Conservation (phyloP, 2,329 filamentous ascomycete genomes). For the Chrysoporthe puriensis region DNA sequence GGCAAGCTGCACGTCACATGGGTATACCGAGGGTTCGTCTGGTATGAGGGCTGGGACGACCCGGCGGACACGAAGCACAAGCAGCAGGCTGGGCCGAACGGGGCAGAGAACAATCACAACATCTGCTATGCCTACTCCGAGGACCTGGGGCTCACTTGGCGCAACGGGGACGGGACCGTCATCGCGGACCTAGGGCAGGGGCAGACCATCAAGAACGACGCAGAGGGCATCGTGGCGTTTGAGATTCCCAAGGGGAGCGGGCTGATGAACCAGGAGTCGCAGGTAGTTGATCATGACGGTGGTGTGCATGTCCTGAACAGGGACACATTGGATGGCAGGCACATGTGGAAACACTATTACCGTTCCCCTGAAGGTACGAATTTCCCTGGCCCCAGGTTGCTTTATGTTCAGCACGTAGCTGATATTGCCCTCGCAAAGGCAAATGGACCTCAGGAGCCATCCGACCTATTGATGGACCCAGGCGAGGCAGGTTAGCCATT, state of each 20-base stretch:
- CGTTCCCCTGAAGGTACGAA: slow-evolving; percentile 38
- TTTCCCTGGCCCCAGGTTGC: not conserved
- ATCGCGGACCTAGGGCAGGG: slow-evolving; percentile 41
- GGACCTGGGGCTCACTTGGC: slow-evolving; percentile 48
- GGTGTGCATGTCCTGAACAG: slow-evolving; percentile 54
- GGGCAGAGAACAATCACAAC: slow-evolving; percentile 52
- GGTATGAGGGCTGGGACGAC: slow-evolving; percentile 48
- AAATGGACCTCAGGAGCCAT: slow-evolving; percentile 40
- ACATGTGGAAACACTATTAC: slow-evolving; percentile 47
- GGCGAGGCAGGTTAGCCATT: slow-evolving; percentile 43
- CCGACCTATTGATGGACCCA: slow-evolving; percentile 37
- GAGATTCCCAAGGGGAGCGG: slow-evolving; percentile 49
- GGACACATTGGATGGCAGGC: slow-evolving; percentile 40
- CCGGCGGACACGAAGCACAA: slow-evolving; percentile 45
- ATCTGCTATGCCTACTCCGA: slow-evolving; percentile 54
- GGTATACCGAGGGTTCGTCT: slow-evolving; percentile 54
- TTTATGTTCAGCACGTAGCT: not conserved
- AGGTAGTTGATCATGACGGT: slow-evolving; percentile 48
- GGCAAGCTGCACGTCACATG: slow-evolving; percentile 48
- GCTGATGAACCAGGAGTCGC: slow-evolving; percentile 55
- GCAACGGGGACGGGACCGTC: slow-evolving; percentile 40
- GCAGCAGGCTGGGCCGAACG: slow-evolving; percentile 47
- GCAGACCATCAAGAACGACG: slow-evolving; percentile 45
- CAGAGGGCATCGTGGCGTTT: slow-evolving; percentile 48
- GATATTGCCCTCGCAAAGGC: slow-evolving; percentile 31